Percentiles rank a stretch among this genome's conserved stretches.
phyloP scores from a whole-genome alignment of 1,284 basidiomycete species.

The Ceratobasidium sp. region DNA sequence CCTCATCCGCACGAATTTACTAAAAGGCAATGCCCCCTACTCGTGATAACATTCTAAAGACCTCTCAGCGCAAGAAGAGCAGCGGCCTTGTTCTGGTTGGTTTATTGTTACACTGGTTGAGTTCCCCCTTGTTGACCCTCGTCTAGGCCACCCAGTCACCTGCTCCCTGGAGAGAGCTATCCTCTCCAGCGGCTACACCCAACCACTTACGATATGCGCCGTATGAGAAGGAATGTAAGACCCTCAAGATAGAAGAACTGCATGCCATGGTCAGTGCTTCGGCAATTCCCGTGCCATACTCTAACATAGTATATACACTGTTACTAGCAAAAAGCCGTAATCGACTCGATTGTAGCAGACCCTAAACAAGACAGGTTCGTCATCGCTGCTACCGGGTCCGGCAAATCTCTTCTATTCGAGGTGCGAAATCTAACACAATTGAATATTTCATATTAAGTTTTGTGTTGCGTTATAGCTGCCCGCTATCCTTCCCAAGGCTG shows the following conservation, averaged over 20 bases:
- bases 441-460: too few species aligned
- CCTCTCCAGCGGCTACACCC: not conserved
- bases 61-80: not conserved
- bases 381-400: conserved; percentile 37
- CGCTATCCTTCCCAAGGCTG: conserved; percentile 14
- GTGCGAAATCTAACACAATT: not conserved
- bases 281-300: not conserved
- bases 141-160: not conserved
- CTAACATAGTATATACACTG: too few species aligned
- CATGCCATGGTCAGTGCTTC: conserved; percentile 7
- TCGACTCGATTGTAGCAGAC: conserved; percentile 20
- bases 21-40: not conserved
- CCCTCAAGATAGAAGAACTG: conserved; percentile 3
- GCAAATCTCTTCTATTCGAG: conserved; percentile 38
- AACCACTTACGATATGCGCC: not conserved
- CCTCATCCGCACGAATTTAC: not conserved
- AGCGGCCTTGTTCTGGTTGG: not conserved
- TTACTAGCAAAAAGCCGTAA: conserved; percentile 22
- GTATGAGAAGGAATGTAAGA: conserved; percentile 12
- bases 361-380: conserved; percentile 31
- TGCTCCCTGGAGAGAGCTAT: not conserved
- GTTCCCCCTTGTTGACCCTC: not conserved
- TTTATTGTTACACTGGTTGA: not conserved
- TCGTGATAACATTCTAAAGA: not conserved
- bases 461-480: conserved; percentile 21